These are phyloP conservation scores for Phytophthora boehmeriae DNA, from an alignment of 352 stramenopile genomes.

Conservation along the genomic window DNA sequence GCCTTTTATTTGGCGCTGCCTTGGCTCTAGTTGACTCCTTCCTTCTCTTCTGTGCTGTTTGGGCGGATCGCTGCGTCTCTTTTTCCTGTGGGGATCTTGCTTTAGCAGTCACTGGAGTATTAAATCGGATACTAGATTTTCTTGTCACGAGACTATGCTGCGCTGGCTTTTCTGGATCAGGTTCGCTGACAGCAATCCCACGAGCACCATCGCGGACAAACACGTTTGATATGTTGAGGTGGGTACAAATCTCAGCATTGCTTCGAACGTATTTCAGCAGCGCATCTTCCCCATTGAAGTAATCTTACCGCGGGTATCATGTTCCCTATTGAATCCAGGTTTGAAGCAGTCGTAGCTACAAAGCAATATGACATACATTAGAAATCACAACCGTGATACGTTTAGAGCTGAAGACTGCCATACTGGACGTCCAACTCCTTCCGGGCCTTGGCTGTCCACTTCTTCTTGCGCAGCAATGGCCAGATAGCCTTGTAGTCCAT, in stretches of 20 bases:
- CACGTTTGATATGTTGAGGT: not conserved
- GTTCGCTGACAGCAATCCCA: not conserved
- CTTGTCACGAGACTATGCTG: not conserved
- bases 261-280: not conserved
- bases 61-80: not conserved
- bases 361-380: not conserved
- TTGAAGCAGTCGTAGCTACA: not conserved
- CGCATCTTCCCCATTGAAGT: constrained; percentile 1
- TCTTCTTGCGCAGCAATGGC: not conserved
- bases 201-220: not conserved
- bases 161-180: not conserved
- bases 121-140: no score
- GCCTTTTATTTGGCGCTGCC: not conserved
- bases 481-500: constrained; percentile 1
- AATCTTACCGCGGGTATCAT: not conserved
- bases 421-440: not conserved
- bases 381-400: not conserved
- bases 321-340: not conserved
- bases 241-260: not conserved
- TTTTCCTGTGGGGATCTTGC: no score
- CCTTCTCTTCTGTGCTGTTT: not conserved
- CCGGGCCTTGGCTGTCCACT: not conserved
- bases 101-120: no score
- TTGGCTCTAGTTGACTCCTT: not conserved
- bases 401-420: not conserved